Evolutionary conservation across 2,329 filamentous ascomycete species (phyloP).

Genomic region (Beauveria pseudobassiana): DNA sequence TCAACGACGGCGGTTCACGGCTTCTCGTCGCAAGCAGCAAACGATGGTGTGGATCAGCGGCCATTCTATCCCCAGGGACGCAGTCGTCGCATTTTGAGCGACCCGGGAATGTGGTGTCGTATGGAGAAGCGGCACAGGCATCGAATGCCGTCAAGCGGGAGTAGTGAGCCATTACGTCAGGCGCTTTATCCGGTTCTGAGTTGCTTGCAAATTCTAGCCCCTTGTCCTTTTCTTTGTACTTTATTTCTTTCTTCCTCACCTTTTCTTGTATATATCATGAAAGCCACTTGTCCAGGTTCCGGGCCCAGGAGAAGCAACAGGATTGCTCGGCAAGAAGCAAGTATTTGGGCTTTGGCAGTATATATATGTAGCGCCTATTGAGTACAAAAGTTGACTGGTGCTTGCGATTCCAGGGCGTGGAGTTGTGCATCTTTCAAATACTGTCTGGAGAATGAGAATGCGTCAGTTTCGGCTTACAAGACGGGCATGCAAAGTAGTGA

Average conservation of each 20-base stretch:
- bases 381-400: neutral
- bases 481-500: neutral
- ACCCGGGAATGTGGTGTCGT: neutral
- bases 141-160: neutral
- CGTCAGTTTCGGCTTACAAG: neutral
- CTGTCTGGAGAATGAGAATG: neutral
- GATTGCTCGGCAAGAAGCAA: conserved; percentile 8
- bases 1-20: neutral
- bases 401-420: neutral
- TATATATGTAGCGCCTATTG: conserved; percentile 3
- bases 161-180: neutral
- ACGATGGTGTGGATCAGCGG: neutral
- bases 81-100: neutral
- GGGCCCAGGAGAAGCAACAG: conserved; percentile 8
- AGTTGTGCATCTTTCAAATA: neutral
- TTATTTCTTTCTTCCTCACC: neutral
- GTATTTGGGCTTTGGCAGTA: conserved; percentile 1
- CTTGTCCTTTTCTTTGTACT: conserved; percentile 3
- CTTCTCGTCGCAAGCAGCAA: neutral
- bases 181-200: neutral
- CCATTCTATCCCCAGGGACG: neutral
- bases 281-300: neutral
- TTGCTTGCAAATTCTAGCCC: neutral
- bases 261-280: conserved; percentile 8
- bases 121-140: neutral